Evolutionary conservation across 805 yeast species (phyloP).

Genomic region (Kodamaea leandrae): DNA sequence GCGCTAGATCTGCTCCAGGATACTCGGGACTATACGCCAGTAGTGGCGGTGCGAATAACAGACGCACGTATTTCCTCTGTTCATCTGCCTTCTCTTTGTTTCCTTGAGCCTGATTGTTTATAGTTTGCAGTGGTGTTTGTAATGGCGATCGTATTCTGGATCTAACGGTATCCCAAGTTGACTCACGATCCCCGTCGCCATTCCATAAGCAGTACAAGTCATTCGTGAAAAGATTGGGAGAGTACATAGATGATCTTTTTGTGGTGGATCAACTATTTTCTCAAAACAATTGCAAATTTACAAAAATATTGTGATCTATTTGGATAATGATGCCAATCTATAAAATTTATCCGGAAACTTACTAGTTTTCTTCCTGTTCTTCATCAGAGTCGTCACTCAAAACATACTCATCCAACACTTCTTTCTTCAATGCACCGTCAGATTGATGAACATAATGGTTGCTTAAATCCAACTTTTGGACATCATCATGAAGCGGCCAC

Average conservation of each 20-base stretch:
- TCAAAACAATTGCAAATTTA: not conserved
- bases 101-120: not conserved
- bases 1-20: slow-evolving; percentile 18
- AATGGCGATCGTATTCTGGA: slow-evolving; percentile 1
- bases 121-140: not conserved
- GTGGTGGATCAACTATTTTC: not conserved
- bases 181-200: slow-evolving; percentile 6
- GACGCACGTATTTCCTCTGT: slow-evolving; percentile 19
- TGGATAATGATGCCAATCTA: too few species aligned
- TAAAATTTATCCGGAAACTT: too few species aligned
- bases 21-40: slow-evolving; percentile 52
- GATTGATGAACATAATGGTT: slow-evolving; percentile 21
- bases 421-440: slow-evolving; percentile 22
- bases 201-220: slow-evolving; percentile 48
- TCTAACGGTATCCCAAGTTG: slow-evolving; percentile 8
- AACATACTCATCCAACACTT: slow-evolving; percentile 6
- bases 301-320: not conserved
- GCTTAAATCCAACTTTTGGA: slow-evolving; percentile 9
- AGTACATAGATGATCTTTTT: slow-evolving; percentile 34
- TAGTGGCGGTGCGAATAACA: slow-evolving; percentile 49
- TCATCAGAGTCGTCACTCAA: slow-evolving; percentile 12
- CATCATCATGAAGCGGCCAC: slow-evolving; percentile 33
- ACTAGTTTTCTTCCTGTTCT: not conserved
- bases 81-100: slow-evolving; percentile 13
- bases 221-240: slow-evolving; percentile 46